Evolutionary conservation across 192 early-diverging fungal genomes (phyloP), one percentile per base, ranked within the genome.

Genomic region (Thoreauomyces humboldtii): DNA sequence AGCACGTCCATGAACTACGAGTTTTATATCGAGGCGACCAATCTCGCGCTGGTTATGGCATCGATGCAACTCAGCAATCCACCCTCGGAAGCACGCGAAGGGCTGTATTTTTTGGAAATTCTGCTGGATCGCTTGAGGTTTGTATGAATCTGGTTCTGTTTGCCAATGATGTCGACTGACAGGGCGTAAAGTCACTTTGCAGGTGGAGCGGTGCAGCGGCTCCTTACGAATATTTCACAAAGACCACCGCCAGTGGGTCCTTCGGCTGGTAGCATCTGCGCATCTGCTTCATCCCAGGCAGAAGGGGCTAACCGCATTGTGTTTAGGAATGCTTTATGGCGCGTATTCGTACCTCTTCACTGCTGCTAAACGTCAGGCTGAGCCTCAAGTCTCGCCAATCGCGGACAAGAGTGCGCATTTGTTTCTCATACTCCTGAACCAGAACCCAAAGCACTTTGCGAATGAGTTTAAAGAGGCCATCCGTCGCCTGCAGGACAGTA

Each of bases 311-410:
- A n/a, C n/a, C 12, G 24, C 12, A 22, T 45, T 4, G 29, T 14
- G 43, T 32, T 58, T 56, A 79, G 77, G 79, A 25, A 69, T 89
- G 36, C 80, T 89, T 4, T 89, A 79, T 58, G 85, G 69, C 43
- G 88, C 88, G 0, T 89, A 89, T 69, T 82, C 78, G 31, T 89
- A 86, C 33, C 66, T 89, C 28, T 89, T 85, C 36, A 65, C 88
- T 22, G 60, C 79, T 41, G 43, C 78, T 27, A 62, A 77, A 33
- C 58, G 58, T 6, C 67, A 63, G 19, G 60, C 72, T 15, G 62
- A 53, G 14, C 74, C 72, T 29, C 59, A 67, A 7, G 76, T 82
- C 53, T 69, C 81, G 17, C 85, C 88, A 9, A 70, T 91, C 11
- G 74, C 82, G 2, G 85, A 88, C 50, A 71, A 86, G 67, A 87